phyloP scores from a whole-genome alignment of 495 filamentous ascomycete genomes.

The Recurvomyces mirabilis region DNA sequence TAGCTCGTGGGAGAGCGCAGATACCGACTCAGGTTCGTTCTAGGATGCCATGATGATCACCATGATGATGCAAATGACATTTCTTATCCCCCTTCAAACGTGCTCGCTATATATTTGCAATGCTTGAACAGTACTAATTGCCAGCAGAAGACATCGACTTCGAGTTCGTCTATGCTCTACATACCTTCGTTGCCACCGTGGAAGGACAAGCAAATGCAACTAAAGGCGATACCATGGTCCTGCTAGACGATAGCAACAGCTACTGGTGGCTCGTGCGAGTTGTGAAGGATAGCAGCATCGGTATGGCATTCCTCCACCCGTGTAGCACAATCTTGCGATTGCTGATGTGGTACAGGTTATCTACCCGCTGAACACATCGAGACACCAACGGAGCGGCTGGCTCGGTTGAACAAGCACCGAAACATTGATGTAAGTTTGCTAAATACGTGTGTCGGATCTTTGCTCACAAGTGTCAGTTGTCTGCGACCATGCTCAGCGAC shows the following conservation, averaged over 20 bases:
- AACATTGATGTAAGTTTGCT: constrained; percentile 76
- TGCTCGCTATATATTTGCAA: no score
- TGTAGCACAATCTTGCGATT: no score
- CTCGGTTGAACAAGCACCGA: constrained; percentile 90
- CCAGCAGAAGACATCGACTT: constrained; percentile 98
- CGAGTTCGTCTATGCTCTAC: constrained; percentile 96
- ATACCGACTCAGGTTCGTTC: constrained; percentile 17
- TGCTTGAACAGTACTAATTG: no score
- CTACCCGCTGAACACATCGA: constrained; percentile 97
- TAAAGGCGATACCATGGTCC: constrained; percentile 99
- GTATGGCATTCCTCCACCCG: no score
- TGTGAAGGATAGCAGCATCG: constrained; percentile 94
- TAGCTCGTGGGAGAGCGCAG: constrained; percentile 26
- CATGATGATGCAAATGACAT: constrained; percentile 42
- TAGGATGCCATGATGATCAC: constrained; percentile 6
- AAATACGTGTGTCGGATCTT: not conserved
- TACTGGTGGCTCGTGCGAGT: constrained; percentile 99
- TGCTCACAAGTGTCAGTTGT: constrained; percentile 47
- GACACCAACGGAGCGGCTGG: constrained; percentile 88
- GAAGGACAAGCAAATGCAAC: constrained; percentile 97
- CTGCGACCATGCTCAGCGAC: constrained; percentile 88
- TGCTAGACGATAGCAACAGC: constrained; percentile 98
- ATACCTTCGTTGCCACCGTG: constrained; percentile 94
- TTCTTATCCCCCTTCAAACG: constrained; percentile 33
- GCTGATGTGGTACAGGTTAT: constrained; percentile 53